Base-by-base conservation (phyloP, 139 green algal species). In the Chlorella sp. region DNA sequence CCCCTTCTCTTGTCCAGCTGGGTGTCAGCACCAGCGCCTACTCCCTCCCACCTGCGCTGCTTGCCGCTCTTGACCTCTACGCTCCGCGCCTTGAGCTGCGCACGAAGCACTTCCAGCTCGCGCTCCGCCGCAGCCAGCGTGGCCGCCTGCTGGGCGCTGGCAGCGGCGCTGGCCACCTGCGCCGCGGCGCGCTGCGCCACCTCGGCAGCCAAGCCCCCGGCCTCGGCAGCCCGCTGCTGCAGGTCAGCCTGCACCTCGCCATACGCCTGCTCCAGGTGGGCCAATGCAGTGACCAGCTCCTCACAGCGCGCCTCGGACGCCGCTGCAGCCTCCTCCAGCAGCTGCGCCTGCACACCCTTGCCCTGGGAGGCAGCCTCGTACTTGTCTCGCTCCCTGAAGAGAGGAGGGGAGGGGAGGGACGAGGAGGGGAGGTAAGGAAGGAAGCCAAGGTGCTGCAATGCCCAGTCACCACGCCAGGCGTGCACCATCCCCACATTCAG, bases 311-410 rank as follows among this genome's bases (percentile, higher is more conserved):
- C 34, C 81, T 85, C 21, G 30, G 78, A 78, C 9, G 83, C 87
- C 39, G 64, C 83, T 28, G 64, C 83, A 24, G 83, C 83, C 73
- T 91, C 89, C 26, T 76, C 89, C 4, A 85, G 26, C 71, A 83
- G 40, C 61, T 89, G 34, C 40, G 61, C 57, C 76, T 89, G 60
- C 22, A 40, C 28, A 1, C 81, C 36, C 19, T 64, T 57, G 19
- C 28, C 68, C 42, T 69, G 28, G 42, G 69, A 26, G 32, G 71
- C 83, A 24, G 76, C 60, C 39, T 91, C 89, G 19, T 87, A 69
- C 7, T 22, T 32, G 26, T 89, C 75, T 0, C 91, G 89, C 83
- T 94, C 89, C 87, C 91, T 94, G 91, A 64, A 88, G 2, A 5
- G 12, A 34, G 57, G 0, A 48, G 7, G 15, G n/a, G 21, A 88